phyloP scores from a whole-genome alignment of 2,329 filamentous ascomycete species.

The Cladosporium sp. region DNA sequence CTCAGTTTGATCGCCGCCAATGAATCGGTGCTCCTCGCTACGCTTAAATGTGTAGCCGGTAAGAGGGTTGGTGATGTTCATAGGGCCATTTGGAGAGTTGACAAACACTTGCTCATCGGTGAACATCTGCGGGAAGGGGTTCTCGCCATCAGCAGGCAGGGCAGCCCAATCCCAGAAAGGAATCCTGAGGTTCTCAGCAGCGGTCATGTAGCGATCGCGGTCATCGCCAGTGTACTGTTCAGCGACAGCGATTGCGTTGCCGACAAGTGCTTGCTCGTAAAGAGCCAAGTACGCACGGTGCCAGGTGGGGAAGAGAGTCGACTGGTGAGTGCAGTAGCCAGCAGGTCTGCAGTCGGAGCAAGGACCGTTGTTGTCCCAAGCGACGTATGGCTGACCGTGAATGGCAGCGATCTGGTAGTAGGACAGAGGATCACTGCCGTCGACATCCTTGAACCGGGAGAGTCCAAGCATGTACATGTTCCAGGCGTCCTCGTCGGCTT shows the following conservation, averaged over 20 bases:
- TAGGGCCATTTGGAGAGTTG: conserved; percentile 24
- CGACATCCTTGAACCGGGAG: conserved; percentile 17
- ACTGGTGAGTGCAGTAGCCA: conserved; percentile 25
- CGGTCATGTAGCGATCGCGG: conserved; percentile 22
- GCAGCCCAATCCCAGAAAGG: conserved; percentile 34
- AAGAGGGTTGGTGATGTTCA: conserved; percentile 21
- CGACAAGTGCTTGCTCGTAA: conserved; percentile 22
- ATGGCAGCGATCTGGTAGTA: conserved; percentile 26
- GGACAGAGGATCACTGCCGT: conserved; percentile 15
- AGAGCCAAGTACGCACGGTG: conserved; percentile 25
- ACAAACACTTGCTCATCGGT: conserved; percentile 27
- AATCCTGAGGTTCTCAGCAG: conserved; percentile 27
- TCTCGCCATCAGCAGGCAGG: conserved; percentile 11
- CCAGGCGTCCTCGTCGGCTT: conserved; percentile 20
- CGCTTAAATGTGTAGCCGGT: conserved; percentile 18
- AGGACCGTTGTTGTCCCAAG: conserved; percentile 22
- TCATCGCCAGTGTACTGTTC: conserved; percentile 12
- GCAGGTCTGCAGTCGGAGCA: conserved; percentile 26
- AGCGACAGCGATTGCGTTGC: conserved; percentile 18
- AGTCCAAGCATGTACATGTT: conserved; percentile 22
- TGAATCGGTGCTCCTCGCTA: conserved; percentile 14
- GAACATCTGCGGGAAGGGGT: conserved; percentile 23
- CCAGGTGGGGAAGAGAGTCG: conserved; percentile 25
- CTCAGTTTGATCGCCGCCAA: conserved; percentile 11
- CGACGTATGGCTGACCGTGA: conserved; percentile 22